Evolutionary conservation across 331 rosid species (phyloP).

Genomic region (Malus hybrid): DNA sequence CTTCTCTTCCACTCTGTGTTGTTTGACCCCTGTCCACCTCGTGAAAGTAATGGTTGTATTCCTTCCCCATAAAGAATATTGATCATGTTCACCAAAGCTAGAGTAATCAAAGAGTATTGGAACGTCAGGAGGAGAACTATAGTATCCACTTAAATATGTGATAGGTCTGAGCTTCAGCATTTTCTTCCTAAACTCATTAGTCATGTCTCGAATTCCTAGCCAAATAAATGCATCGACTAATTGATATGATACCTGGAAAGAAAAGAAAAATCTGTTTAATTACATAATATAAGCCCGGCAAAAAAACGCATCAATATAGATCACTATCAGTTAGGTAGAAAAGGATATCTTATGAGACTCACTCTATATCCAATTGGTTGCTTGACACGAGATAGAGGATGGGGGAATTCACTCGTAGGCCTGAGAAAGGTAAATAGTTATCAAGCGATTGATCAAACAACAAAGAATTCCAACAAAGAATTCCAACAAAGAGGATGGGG

Average conservation of each 20-base stretch:
- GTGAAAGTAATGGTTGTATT: no score
- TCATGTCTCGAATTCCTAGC: conserved; percentile 90
- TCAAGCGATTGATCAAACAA: not conserved
- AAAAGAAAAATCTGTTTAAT: no score
- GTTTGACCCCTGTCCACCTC: no score
- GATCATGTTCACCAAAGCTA: no score
- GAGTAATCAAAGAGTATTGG: no score
- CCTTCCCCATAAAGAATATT: no score
- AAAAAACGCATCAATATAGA: no score
- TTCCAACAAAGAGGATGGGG: no score
- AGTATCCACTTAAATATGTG: conserved; percentile 70
- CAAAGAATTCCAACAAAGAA: no score
- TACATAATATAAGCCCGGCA: no score
- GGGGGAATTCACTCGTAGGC: conserved; percentile 92
- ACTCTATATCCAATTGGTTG: conserved; percentile 68
- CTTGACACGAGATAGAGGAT: conserved; percentile 84
- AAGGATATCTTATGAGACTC: conserved; percentile 18
- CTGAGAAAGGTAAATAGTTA: conserved; percentile 31
- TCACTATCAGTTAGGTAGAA: conserved; percentile 2
- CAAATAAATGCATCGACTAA: conserved; percentile 79
- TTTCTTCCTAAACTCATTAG: conserved; percentile 84
- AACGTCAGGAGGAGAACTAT: conserved; percentile 45
- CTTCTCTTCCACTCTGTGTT: no score
- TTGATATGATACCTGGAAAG: conserved; percentile 93
- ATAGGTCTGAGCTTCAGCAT: conserved; percentile 64